Evolutionary conservation across 1,284 basidiomycete species (phyloP).

Genomic region (Ceratobasidium sp.): DNA sequence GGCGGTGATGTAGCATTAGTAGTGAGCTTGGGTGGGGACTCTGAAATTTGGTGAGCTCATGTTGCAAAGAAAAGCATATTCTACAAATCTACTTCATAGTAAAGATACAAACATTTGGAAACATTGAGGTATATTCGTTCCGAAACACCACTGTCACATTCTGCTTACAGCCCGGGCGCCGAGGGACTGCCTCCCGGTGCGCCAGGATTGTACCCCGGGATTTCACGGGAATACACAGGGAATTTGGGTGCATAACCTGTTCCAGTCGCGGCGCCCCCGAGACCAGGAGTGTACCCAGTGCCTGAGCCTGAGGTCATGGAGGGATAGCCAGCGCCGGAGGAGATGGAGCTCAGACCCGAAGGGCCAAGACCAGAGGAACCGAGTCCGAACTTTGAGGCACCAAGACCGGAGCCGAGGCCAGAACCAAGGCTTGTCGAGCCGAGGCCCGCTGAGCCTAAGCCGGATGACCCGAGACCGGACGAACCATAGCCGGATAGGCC

Average conservation of each 20-base stretch:
- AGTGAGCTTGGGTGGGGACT: too few species aligned
- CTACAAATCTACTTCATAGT: too few species aligned
- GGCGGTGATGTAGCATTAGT: too few species aligned
- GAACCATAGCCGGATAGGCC: neutral
- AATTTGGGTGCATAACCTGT: neutral
- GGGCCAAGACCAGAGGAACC: neutral
- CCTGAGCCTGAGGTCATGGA: neutral
- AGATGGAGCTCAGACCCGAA: neutral
- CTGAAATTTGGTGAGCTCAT: too few species aligned
- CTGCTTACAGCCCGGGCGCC: neutral
- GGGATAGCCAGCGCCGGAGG: neutral
- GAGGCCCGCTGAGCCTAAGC: neutral
- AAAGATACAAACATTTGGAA: too few species aligned
- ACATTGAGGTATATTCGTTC: too few species aligned
- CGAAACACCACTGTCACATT: too few species aligned
- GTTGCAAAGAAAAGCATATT: too few species aligned
- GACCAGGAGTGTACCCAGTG: neutral
- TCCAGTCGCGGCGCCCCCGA: neutral
- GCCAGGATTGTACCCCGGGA: constrained; percentile 9
- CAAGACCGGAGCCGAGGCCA: neutral
- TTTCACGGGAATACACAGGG: neutral
- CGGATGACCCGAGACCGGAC: neutral
- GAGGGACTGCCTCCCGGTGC: neutral
- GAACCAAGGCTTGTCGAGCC: neutral
- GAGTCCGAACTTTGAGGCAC: neutral